Evolutionary conservation across 176 grass and related monocot species (phyloP), one percentile per base, ranked within the genome.

Genomic region (Oryza officinalis): DNA sequence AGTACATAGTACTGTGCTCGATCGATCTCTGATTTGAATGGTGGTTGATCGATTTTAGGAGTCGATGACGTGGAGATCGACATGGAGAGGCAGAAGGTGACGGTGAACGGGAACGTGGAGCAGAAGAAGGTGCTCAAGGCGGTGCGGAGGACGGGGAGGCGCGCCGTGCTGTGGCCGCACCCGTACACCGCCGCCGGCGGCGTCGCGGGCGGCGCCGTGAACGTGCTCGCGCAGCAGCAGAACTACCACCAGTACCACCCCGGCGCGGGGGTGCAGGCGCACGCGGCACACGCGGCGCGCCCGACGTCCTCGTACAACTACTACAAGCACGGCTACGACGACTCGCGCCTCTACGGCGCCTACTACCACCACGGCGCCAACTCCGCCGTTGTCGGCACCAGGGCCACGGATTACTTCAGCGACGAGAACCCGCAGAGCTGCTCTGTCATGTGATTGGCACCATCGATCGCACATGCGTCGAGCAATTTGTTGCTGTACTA

Each of bases 101-200:
- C 89, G 46, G 93, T 98, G 79, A 95, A 80, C 63, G 91, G 96
- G 37, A 65, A 88, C 27, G 81, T 95, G 75, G 93, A 98, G 37
- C 91, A 95, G 86, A 93, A 92, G 81, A 98, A 93, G 93, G 90
- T 98, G 77, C 91, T 95, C 37, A 98, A 98, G 85, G 77, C 85
- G n/a, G 89, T 85, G 54, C 79, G 96, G 23, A 81, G 88, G 84
- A 92, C 92, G 37, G 96, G 96, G 18, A 77, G 91, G 61, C 86
- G 93, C 67, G 96, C 93, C 63, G 96, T 95, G 76, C 77, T 98
- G 45, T 98, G 93, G 96, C 93, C 91, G n/a, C 76, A 77, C 65
- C 78, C 93, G 31, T 86, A 84, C 79, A 72, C 75, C 78, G 67
- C 45, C 33, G 80, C 74, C 15, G 75, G 26, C 9, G 75, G 22